Conservation (phyloP, 768 basidiomycete genomes). For the Tylopilus sp. region DNA sequence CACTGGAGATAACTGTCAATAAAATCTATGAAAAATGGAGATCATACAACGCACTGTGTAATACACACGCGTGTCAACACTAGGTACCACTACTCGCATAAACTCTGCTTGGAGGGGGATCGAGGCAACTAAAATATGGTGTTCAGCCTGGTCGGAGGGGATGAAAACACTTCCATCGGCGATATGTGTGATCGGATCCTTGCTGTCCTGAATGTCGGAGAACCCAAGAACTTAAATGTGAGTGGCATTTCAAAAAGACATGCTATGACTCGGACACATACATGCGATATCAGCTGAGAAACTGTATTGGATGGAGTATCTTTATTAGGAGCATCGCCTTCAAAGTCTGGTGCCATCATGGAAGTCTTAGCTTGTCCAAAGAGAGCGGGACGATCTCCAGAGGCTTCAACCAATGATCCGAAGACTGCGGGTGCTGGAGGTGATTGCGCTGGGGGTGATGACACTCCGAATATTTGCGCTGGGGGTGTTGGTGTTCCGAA, state of each 20-base stretch:
- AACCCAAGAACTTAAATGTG: neutral
- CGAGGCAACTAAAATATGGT: conserved; percentile 22
- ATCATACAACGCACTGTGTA: conserved; percentile 13
- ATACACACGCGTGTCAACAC: conserved; percentile 16
- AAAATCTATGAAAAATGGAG: neutral
- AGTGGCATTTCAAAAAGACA: neutral
- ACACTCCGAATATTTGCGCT: too few relatives aligned
- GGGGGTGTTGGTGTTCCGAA: too few relatives aligned
- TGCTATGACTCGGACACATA: neutral
- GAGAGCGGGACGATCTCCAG: too few relatives aligned
- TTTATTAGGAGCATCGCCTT: too few relatives aligned
- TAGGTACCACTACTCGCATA: conserved; percentile 22
- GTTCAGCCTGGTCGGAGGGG: conserved; percentile 9
- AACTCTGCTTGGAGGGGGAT: conserved; percentile 20
- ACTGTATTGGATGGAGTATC: neutral
- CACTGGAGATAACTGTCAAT: conserved; percentile 9
- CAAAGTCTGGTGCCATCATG: too few relatives aligned
- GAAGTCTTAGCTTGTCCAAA: too few relatives aligned
- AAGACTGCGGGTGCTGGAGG: too few relatives aligned
- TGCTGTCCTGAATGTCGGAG: conserved; percentile 8
- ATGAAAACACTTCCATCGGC: conserved; percentile 12
- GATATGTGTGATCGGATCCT: conserved; percentile 20
- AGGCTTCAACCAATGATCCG: too few relatives aligned
- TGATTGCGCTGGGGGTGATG: too few relatives aligned
- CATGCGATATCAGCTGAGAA: conserved; percentile 12